Conservation (phyloP, 2,329 filamentous ascomycete genomes). For the Ceratocystis ficicola region DNA sequence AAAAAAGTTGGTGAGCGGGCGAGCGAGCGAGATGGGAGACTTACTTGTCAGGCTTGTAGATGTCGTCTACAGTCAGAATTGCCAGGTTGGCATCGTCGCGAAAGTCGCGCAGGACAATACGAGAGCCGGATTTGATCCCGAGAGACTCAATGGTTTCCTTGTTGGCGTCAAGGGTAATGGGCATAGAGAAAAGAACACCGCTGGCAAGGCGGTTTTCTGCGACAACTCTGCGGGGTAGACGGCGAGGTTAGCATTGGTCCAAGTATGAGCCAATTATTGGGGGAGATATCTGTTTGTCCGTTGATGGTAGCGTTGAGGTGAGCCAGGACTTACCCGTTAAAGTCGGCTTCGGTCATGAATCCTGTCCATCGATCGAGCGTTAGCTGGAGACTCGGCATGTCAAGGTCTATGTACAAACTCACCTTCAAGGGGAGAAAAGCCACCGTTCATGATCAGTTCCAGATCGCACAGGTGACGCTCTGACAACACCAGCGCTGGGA, state of each 20-base stretch:
- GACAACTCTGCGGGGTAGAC: constrained; percentile 54
- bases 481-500: constrained; percentile 71
- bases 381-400: not conserved
- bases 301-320: not conserved
- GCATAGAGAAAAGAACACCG: constrained; percentile 90
- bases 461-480: constrained; percentile 97
- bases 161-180: constrained; percentile 82
- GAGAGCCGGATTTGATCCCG: constrained; percentile 64
- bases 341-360: constrained; percentile 96
- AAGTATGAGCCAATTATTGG: not conserved
- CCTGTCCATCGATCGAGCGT: constrained; percentile 38
- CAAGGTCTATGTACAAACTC: constrained; percentile 28
- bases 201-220: constrained; percentile 73
- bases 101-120: constrained; percentile 84
- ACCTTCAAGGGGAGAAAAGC: constrained; percentile 97
- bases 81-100: constrained; percentile 92
- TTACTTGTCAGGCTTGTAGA: constrained; percentile 92
- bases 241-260: not conserved
- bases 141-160: constrained; percentile 61
- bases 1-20: not conserved
- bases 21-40: not conserved
- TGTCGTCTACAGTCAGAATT: constrained; percentile 88
- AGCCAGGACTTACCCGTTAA: constrained; percentile 57
- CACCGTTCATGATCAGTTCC: constrained; percentile 92
- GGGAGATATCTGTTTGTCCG: not conserved